phyloP scores from a whole-genome alignment of 495 filamentous ascomycete genomes.

The Tetracladium setigerum region DNA sequence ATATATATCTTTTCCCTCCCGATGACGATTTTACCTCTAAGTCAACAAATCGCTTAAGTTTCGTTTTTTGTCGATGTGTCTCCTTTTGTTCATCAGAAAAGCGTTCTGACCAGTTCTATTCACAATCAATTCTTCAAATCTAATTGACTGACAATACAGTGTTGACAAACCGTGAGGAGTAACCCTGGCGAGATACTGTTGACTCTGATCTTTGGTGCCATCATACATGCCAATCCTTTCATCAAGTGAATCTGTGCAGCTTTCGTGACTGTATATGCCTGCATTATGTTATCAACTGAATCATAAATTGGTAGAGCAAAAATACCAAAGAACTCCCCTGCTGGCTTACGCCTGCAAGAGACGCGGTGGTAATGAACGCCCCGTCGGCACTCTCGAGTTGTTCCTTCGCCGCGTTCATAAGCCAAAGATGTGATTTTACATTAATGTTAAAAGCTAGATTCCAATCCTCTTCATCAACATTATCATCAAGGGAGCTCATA shows the following conservation, averaged over 20 bases:
- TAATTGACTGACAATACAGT: not conserved
- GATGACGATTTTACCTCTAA: conserved; percentile 32
- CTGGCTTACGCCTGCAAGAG: conserved; percentile 43
- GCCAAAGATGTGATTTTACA: conserved; percentile 49
- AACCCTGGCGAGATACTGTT: conserved; percentile 47
- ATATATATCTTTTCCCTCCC: not conserved
- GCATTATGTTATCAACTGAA: too few relatives aligned
- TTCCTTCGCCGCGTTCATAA: conserved; percentile 40
- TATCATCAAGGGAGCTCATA: conserved; percentile 45
- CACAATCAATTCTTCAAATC: not conserved
- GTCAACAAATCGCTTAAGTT: conserved; percentile 42
- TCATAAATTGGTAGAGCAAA: not conserved
- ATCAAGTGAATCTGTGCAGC: conserved; percentile 49
- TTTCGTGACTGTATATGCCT: conserved; percentile 46
- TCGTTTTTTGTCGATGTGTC: conserved; percentile 32
- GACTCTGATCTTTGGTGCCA: conserved; percentile 43
- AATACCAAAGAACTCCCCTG: conserved; percentile 39
- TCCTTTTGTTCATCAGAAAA: conserved; percentile 40
- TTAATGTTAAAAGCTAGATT: conserved; percentile 49
- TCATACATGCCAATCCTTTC: conserved; percentile 42
- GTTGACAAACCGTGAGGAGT: conserved; percentile 34
- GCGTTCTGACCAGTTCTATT: conserved; percentile 43
- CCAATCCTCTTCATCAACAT: conserved; percentile 48
- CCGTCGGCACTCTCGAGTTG: conserved; percentile 41
- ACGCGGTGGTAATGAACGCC: conserved; percentile 45